These are phyloP conservation scores for Cordyceps pruinosa DNA, from an alignment of 2,329 filamentous ascomycete genomes.

Conservation along the genomic window DNA sequence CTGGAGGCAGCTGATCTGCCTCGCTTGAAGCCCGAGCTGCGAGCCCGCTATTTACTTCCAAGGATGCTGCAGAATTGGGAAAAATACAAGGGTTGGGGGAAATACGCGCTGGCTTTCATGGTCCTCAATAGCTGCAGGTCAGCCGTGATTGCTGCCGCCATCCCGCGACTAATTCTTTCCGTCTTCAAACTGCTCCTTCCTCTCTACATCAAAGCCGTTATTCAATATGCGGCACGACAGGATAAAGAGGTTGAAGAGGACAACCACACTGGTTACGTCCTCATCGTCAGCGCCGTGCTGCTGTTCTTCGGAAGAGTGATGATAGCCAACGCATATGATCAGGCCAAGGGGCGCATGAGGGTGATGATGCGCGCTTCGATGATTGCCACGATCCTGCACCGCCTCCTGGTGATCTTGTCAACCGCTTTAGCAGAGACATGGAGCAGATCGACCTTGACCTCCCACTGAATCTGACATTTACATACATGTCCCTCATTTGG, in stretches of 20 bases:
- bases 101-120: background rate
- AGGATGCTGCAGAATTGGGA: background rate
- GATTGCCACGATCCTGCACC: background rate
- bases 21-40: background rate
- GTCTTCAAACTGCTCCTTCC: background rate
- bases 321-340: background rate
- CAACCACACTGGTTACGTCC: background rate
- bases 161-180: background rate
- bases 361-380: background rate
- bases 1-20: conserved; percentile 6
- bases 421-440: conserved; percentile 35
- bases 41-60: conserved; percentile 1
- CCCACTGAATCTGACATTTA: conserved; percentile 24
- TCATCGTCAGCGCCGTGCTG: background rate
- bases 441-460: conserved; percentile 31
- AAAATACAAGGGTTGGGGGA: background rate
- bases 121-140: background rate
- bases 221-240: background rate
- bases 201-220: background rate
- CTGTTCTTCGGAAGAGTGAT: background rate
- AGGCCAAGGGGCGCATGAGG: background rate
- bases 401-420: conserved; percentile 28
- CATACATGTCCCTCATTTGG: conserved; percentile 17
- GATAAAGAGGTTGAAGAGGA: background rate
- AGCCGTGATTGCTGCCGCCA: background rate